Evolutionary conservation across 2,329 filamentous ascomycete genomes (phyloP), one percentile per base, ranked within the genome.

Genomic region (Fusarium sambucinum): DNA sequence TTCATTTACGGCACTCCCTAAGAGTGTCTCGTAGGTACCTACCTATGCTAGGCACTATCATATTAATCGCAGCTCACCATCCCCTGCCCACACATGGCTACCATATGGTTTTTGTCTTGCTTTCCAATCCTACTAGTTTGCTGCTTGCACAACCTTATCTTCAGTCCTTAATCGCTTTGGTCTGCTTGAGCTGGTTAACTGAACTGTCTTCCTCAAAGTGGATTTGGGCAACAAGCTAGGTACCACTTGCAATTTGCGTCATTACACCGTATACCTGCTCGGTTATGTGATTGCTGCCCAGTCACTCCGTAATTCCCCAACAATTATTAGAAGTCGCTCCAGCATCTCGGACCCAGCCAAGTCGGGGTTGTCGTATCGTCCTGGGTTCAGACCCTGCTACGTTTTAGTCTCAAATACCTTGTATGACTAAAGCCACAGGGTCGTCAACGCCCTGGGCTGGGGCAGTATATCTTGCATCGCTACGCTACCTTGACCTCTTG

Each of bases 381-480:
- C 58, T 59, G 59, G 62, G 64, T 71, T 67, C 57, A 56, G 56
- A 44, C 59, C 61, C 63, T 64, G 56, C 40, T 48, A 19, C 35
- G 35, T 38, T 38, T 45, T 55, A 64, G 27, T 45, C 42, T 45
- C 17, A 63, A 61, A 47, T 45, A 55, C 70, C 54, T 57, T 55
- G 42, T 53, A 55, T 62, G 62, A 71, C 70, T 58, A 73, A 71
- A 67, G 57, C 42, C 64, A 57, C 47, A 63, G 48, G 52, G 60
- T 55, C 45, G 40, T 62, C 53, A 59, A 40, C 53, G 42, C 37
- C 40, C 46, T 47, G 55, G 40, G 55, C 41, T 65, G 66, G 61
- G 65, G 53, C 62, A 67, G 63, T 73, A 73, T 72, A 73, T 73
- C 71, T 73, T 73, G 69, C 66, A 70, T 66, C 55, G 59, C 55